These are phyloP conservation scores for Cutaneotrichosporon curvatum DNA, from an alignment of 1,284 basidiomycete genomes.

Conservation along the genomic window DNA sequence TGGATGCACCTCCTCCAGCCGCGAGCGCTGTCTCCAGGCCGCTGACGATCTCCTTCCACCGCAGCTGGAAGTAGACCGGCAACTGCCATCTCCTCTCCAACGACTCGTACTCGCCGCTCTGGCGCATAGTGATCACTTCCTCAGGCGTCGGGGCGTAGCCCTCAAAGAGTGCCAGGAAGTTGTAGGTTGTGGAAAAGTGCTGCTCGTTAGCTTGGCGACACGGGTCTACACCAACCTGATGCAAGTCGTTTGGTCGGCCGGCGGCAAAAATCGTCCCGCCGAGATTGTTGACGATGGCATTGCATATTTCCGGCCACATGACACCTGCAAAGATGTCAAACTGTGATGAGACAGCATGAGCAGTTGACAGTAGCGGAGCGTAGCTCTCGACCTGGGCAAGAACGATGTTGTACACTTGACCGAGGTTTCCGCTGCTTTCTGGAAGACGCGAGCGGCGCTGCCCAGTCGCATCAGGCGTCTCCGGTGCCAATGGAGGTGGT, in stretches of 20 bases:
- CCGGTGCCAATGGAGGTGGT: constrained; percentile 21
- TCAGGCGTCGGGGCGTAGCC: constrained; percentile 67
- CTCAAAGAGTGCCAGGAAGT: constrained; percentile 79
- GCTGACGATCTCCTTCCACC: constrained; percentile 89
- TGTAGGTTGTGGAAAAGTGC: constrained; percentile 77
- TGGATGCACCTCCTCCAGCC: not conserved
- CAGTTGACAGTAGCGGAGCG: constrained; percentile 63
- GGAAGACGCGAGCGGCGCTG: constrained; percentile 6
- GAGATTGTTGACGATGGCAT: constrained; percentile 72
- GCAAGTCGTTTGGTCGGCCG: constrained; percentile 81
- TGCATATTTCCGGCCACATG: constrained; percentile 75
- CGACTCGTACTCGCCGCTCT: constrained; percentile 60
- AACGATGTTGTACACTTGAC: constrained; percentile 64
- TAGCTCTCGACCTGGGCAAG: constrained; percentile 71
- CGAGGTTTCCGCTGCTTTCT: not conserved
- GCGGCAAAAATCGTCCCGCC: constrained; percentile 78
- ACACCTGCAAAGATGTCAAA: constrained; percentile 81
- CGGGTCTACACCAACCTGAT: constrained; percentile 57
- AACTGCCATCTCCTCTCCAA: constrained; percentile 90
- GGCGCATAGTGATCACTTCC: constrained; percentile 63
- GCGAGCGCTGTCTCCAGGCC: constrained; percentile 63
- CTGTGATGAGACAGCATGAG: constrained; percentile 54
- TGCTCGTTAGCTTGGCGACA: constrained; percentile 22
- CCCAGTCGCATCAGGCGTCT: constrained; percentile 14
- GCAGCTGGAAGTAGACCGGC: constrained; percentile 90